These are phyloP conservation scores for Psidium guajava DNA, from an alignment of 345 rosid genomes.

Conservation along the genomic window DNA sequence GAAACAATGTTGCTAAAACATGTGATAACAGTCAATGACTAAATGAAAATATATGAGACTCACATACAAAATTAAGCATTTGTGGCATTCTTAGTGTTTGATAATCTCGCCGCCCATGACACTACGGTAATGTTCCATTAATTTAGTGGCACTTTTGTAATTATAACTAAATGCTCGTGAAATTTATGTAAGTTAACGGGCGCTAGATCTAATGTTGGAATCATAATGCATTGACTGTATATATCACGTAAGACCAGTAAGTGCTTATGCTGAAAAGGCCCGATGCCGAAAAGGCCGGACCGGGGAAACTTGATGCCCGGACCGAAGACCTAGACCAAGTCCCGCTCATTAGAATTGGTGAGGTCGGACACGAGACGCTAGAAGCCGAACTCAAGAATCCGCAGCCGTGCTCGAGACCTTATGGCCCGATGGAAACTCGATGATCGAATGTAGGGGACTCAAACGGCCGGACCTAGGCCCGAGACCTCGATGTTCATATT, in stretches of 20 bases:
- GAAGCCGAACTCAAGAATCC: background rate
- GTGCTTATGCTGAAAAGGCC: too few relatives aligned
- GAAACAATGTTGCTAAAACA: background rate
- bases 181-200: too few relatives aligned
- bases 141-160: background rate
- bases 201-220: too few relatives aligned
- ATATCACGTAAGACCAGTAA: background rate
- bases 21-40: background rate
- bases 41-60: too few relatives aligned
- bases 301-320: too few relatives aligned
- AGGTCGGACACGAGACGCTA: background rate
- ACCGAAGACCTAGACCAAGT: background rate
- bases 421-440: fast-evolving
- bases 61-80: background rate
- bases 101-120: background rate
- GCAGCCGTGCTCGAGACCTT: background rate
- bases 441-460: background rate
- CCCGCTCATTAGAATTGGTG: background rate
- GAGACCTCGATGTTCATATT: background rate
- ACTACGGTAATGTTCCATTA: too few relatives aligned
- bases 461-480: too few relatives aligned
- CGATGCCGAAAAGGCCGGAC: too few relatives aligned
- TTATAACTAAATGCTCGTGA: background rate
- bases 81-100: background rate
- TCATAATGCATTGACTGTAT: background rate